Evolutionary conservation across 805 yeast species (phyloP).

Genomic region (Sugiyamaella americana): DNA sequence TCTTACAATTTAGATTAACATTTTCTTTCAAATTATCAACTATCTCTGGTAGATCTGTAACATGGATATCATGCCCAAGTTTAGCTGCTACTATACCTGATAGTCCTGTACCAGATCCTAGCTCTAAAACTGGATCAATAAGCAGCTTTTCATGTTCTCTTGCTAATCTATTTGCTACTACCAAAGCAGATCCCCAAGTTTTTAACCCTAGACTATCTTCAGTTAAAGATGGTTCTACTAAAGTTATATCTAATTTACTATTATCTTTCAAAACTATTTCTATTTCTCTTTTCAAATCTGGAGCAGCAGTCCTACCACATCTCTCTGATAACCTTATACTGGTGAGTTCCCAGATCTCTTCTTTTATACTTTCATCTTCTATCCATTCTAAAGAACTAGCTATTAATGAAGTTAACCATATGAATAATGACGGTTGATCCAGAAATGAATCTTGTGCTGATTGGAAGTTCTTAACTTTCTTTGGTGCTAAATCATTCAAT

Average conservation of each 20-base stretch:
- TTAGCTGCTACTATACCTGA: constrained; percentile 66
- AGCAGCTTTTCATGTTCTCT: constrained; percentile 7
- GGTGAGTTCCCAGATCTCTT: constrained; percentile 46
- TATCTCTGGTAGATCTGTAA: constrained; percentile 80
- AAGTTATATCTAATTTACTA: constrained; percentile 12
- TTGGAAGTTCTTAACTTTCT: constrained; percentile 18
- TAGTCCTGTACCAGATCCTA: constrained; percentile 96
- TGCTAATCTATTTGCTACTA: constrained; percentile 51
- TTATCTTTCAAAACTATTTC: constrained; percentile 28
- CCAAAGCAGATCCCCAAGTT: constrained; percentile 91
- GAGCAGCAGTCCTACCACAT: constrained; percentile 80
- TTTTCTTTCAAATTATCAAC: constrained; percentile 61
- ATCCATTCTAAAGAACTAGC: constrained; percentile 41
- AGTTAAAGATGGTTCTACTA: constrained; percentile 81
- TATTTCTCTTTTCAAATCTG: constrained; percentile 59
- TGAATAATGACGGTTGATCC: constrained; percentile 19
- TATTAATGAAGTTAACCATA: constrained; percentile 32
- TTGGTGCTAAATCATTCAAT: constrained; percentile 15
- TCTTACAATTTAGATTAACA: constrained; percentile 41
- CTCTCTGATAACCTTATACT: constrained; percentile 67
- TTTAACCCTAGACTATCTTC: constrained; percentile 84
- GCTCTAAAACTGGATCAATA: constrained; percentile 41
- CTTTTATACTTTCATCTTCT: constrained; percentile 26
- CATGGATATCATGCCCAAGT: constrained; percentile 43
- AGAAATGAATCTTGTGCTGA: constrained; percentile 14